Percentiles rank a stretch among this genome's conserved stretches.
These are phyloP conservation scores for Darksidea phi DNA, from an alignment of 495 filamentous ascomycete genomes.

Conservation along the genomic window DNA sequence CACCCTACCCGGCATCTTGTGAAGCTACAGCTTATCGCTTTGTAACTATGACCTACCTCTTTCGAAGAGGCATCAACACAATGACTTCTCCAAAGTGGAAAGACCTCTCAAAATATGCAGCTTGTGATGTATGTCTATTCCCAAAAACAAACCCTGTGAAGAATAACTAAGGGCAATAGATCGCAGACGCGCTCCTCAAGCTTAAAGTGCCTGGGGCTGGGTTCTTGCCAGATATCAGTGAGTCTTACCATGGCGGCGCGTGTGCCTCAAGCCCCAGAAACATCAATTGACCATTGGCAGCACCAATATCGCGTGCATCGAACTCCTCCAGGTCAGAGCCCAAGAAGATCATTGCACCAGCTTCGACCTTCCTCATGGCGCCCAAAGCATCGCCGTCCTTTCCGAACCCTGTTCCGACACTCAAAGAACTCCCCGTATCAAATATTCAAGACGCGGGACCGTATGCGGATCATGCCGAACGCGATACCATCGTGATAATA, in stretches of 20 bases:
- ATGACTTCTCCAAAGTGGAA: conserved; percentile 7
- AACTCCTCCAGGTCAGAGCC: conserved; percentile 29
- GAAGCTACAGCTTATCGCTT: not conserved
- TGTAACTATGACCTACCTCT: not conserved
- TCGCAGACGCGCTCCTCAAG: conserved; percentile 44
- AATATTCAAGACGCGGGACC: conserved; percentile 52
- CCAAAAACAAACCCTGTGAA: not conserved
- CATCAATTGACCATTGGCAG: conserved; percentile 15
- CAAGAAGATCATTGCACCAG: conserved; percentile 55
- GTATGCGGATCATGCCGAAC: conserved; percentile 58
- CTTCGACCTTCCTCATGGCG: conserved; percentile 63
- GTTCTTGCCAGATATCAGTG: conserved; percentile 61
- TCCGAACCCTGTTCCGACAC: conserved; percentile 32
- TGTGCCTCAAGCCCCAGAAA: not conserved
- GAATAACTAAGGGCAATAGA: conserved; percentile 21
- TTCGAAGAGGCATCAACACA: not conserved
- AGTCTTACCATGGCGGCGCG: conserved; percentile 9
- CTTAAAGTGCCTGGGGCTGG: conserved; percentile 43
- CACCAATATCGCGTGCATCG: conserved; percentile 14
- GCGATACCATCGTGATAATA: conserved; percentile 57
- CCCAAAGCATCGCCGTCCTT: conserved; percentile 46
- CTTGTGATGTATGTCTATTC: conserved; percentile 61
- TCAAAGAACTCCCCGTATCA: conserved; percentile 39
- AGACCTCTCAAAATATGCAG: conserved; percentile 40
- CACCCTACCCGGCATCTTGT: not conserved